These are phyloP conservation scores for Tylopilus rubrobrunneus DNA, from an alignment of 768 basidiomycete genomes.

Conservation along the genomic window DNA sequence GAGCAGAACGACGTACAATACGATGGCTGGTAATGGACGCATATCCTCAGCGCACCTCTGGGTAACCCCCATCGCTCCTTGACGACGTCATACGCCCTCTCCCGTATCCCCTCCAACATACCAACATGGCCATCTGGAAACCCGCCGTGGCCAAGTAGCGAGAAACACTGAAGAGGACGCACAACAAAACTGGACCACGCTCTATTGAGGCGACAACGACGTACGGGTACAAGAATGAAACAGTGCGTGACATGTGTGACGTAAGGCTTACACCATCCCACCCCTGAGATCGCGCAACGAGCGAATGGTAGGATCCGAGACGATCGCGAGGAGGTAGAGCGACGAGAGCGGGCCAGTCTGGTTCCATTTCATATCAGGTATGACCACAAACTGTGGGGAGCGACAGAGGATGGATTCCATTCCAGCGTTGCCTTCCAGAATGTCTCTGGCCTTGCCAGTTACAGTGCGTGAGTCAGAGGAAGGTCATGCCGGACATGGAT, in stretches of 20 bases:
- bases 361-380: constrained; percentile 99
- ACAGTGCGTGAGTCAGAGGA: neutral
- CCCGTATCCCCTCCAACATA: constrained; percentile 63
- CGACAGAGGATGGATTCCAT: constrained; percentile 67
- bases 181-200: too few relatives aligned
- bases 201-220: too few relatives aligned
- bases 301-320: constrained; percentile 54
- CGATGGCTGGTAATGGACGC: constrained; percentile 92
- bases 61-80: constrained; percentile 63
- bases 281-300: constrained; percentile 70
- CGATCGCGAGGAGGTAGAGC: constrained; percentile 84
- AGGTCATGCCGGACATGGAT: neutral
- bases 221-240: too few relatives aligned
- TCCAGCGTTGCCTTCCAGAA: constrained; percentile 75
- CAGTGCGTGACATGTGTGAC: too few relatives aligned
- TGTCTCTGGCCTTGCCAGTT: constrained; percentile 71
- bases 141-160: too few relatives aligned
- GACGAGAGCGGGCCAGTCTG: constrained; percentile 55
- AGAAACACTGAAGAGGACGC: too few relatives aligned
- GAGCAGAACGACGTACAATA: constrained; percentile 61
- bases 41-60: constrained; percentile 65
- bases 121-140: constrained; percentile 52
- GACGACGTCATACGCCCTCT: constrained; percentile 49
- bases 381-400: constrained; percentile 63
- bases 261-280: too few relatives aligned